Conservation (phyloP, 257 asterid genomes). For the Vinca minor region DNA sequence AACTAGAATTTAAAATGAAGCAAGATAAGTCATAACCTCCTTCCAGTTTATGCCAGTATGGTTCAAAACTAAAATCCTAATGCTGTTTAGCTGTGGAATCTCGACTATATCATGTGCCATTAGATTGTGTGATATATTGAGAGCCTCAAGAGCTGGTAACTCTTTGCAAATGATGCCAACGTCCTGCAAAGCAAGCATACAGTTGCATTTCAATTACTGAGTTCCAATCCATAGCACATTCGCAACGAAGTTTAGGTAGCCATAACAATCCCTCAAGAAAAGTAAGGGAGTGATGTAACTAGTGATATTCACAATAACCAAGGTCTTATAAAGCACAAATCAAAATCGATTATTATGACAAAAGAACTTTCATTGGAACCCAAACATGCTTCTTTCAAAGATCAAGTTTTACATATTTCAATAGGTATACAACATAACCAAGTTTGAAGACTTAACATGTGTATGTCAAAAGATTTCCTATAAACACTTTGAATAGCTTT, state of each 20-base stretch:
- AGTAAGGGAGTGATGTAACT: background rate
- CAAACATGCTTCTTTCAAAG: background rate
- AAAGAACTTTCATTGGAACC: background rate
- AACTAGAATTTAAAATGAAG: background rate
- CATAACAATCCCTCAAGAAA: background rate
- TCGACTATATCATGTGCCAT: conserved; percentile 43
- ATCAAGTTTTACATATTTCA: background rate
- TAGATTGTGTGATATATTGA: conserved; percentile 62
- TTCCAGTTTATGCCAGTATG: conserved; percentile 69
- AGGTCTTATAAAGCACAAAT: background rate
- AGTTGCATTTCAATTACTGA: conserved; percentile 6
- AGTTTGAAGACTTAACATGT: background rate
- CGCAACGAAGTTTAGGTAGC: background rate
- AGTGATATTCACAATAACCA: background rate
- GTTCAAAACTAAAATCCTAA: conserved; percentile 70
- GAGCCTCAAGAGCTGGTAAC: conserved; percentile 59
- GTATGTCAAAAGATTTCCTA: background rate
- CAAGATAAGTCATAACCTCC: conserved; percentile 43
- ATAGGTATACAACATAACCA: background rate
- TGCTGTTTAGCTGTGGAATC: conserved; percentile 45
- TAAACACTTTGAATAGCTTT: background rate
- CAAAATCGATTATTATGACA: background rate
- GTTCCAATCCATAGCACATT: background rate
- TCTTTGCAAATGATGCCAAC: conserved; percentile 56
- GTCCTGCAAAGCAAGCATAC: conserved; percentile 41